Percentiles rank a stretch among this genome's conserved stretches.
These are phyloP conservation scores for Lentinus brumalis DNA, from an alignment of 768 basidiomycete species.

Conservation along the genomic window DNA sequence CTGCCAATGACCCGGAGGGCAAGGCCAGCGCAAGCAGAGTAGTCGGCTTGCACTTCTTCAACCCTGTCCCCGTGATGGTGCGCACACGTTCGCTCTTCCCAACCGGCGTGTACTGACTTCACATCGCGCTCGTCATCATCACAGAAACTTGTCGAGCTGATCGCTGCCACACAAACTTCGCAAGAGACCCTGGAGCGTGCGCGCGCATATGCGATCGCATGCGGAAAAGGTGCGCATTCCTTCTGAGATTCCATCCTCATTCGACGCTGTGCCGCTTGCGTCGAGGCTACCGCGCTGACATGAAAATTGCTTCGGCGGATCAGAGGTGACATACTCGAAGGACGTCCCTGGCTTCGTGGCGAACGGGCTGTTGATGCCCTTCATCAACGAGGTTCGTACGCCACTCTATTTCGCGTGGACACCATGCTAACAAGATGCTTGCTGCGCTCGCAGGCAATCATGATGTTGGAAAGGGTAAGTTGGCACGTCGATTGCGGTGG, in stretches of 20 bases:
- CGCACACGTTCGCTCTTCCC: conserved; percentile 17
- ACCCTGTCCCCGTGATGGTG: conserved; percentile 96
- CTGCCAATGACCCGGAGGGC: conserved; percentile 63
- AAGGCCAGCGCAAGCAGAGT: conserved; percentile 70
- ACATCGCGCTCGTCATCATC: neutral
- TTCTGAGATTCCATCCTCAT: neutral
- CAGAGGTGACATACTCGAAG: conserved; percentile 87
- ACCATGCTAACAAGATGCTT: neutral
- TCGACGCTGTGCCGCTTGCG: neutral
- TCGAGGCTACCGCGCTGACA: neutral
- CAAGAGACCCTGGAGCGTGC: conserved; percentile 73
- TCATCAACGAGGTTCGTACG: conserved; percentile 83
- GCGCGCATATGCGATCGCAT: conserved; percentile 80
- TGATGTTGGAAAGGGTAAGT: conserved; percentile 84
- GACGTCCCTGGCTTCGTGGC: conserved; percentile 97
- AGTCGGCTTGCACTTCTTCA: conserved; percentile 93
- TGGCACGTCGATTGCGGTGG: neutral
- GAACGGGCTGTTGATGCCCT: conserved; percentile 94
- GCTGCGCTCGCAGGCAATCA: conserved; percentile 66
- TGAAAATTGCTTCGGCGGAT: neutral
- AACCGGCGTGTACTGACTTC: no score
- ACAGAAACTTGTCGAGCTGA: conserved; percentile 91
- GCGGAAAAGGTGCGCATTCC: conserved; percentile 73
- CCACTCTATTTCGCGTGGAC: neutral
- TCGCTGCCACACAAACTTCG: conserved; percentile 90